These are phyloP conservation scores for Areca catechu DNA, from an alignment of 176 grass and related monocot species.

Conservation along the genomic window DNA sequence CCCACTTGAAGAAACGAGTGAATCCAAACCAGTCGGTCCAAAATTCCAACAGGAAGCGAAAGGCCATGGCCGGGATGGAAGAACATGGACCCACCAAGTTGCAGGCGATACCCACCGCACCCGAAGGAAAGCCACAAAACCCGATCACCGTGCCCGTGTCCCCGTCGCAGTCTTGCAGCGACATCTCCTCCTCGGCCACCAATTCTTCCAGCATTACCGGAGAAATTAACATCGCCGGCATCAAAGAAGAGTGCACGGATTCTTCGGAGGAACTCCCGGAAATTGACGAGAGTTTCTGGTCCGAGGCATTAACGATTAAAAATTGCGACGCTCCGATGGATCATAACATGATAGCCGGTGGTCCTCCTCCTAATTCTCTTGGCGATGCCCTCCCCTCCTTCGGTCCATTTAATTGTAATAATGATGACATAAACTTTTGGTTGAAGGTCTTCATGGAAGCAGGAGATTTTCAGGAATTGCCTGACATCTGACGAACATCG, in stretches of 20 bases:
- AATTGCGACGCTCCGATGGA: too few relatives aligned
- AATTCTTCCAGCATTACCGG: too few relatives aligned
- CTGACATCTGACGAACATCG: too few relatives aligned
- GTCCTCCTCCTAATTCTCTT: too few relatives aligned
- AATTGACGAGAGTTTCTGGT: background rate
- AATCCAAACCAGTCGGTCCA: background rate
- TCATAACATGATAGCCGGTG: too few relatives aligned
- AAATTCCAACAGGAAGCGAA: background rate
- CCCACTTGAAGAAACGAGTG: background rate
- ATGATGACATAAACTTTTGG: background rate
- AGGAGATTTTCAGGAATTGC: too few relatives aligned
- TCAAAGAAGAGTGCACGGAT: background rate
- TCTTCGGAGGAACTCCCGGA: background rate
- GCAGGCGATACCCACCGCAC: background rate
- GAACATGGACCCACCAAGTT: background rate
- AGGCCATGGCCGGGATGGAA: background rate
- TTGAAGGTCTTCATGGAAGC: conserved; percentile 1
- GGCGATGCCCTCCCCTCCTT: too few relatives aligned
- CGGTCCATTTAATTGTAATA: too few relatives aligned
- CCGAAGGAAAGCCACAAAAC: too few relatives aligned
- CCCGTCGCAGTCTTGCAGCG: too few relatives aligned
- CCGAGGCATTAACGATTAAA: background rate
- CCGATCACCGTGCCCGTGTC: too few relatives aligned
- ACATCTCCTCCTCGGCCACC: too few relatives aligned
- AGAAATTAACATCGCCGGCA: background rate